Base-by-base conservation (phyloP, 352 stramenopile genomes). In the Globisporangium solare region DNA sequence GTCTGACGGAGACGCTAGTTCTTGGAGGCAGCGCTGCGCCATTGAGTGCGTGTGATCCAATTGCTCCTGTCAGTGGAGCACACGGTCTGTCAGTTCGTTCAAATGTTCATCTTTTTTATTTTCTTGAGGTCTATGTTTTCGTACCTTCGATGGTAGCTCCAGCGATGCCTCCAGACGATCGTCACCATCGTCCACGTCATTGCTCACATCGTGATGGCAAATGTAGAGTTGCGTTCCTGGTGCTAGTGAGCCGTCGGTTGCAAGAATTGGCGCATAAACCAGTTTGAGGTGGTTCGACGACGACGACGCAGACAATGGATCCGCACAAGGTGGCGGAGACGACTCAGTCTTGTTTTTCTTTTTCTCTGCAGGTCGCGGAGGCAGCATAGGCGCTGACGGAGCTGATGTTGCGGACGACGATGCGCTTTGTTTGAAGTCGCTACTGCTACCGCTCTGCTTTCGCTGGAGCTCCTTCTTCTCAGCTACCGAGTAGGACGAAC, bases 401-500 rank as follows among this genome's bases (percentile, higher is more conserved):
- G 67, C 18, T 12, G 37, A 14, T 39, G 35, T 14, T 15, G n/a
- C 10, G 12, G 39, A 43, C 17, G 39, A 35, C 4, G 27, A 35
- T 1, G 27, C 5, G 27, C 27, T 43, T n/a, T 24, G 35, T 52
- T 56, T 17, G 27, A 6, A 24, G 56, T 71, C 32, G 59, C 58
- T 32, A 57, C 58, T 32, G 24, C 22, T 31, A 8, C 66, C 27
- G 52, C 43, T 70, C 7, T 54, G n/a, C 21, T 67, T 65, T 3
- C 43, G 21, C 15, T 59, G 41, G 10, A 73, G 43, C 51, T 77
- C 60, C 41, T 68, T 72, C 2, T 79, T 59, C 56, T 91, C 80
- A 2, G 52, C 64, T 10, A 63, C 47, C 0, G 69, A 81, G 50
- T 83, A 89, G 15, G 79, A 89, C 14, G 79, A 92, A 43, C 79